These are phyloP conservation scores for Podochytrium sp. DNA, from an alignment of 192 early-diverging fungal genomes.

Conservation along the genomic window DNA sequence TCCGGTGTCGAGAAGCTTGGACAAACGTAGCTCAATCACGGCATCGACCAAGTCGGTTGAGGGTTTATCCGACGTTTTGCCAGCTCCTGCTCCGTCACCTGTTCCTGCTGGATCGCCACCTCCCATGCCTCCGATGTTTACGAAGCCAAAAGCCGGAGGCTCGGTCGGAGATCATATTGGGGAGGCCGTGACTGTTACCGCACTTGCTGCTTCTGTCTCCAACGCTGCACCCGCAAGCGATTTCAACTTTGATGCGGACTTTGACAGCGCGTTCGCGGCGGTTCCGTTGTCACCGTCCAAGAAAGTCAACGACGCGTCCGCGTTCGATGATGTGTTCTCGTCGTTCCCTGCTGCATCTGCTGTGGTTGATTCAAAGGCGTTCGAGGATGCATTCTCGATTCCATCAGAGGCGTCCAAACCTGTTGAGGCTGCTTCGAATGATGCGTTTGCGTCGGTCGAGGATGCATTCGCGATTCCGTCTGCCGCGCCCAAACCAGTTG, in stretches of 20 bases:
- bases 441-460: conserved; percentile 10
- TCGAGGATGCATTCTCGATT: conserved; percentile 24
- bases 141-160: conserved; percentile 22
- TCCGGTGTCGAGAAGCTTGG: conserved; percentile 7
- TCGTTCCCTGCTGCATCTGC: conserved; percentile 6
- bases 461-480: neutral
- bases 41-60: neutral
- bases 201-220: neutral
- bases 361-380: neutral
- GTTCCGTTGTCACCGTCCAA: neutral
- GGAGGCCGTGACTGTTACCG: neutral
- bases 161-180: neutral
- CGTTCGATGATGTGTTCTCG: conserved; percentile 11
- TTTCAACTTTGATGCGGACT: conserved; percentile 30
- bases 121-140: conserved; percentile 21
- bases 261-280: conserved; percentile 15
- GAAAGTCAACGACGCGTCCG: neutral
- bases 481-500: neutral
- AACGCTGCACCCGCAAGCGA: neutral
- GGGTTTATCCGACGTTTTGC: neutral
- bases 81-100: neutral
- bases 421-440: neutral
- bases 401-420: neutral
- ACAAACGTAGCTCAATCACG: conserved; percentile 9
- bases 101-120: conserved; percentile 23